phyloP scores from a whole-genome alignment of 306 rosid species.

The Vigna nakashimae region DNA sequence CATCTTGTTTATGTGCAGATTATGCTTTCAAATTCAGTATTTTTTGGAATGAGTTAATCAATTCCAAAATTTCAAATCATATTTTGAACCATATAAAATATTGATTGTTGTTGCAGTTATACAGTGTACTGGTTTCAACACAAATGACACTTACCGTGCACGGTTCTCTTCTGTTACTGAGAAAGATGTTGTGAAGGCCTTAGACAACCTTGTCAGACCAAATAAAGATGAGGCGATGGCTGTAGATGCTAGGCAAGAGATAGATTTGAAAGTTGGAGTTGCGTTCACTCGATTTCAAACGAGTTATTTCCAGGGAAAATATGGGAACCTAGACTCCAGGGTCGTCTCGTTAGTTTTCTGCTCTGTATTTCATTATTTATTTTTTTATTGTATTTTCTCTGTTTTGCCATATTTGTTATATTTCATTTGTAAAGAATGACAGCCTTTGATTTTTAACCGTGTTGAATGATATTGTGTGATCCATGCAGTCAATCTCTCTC shows the following conservation, averaged over 20 bases:
- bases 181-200: constrained; percentile 88
- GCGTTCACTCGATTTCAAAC: constrained; percentile 97
- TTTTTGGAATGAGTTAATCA: constrained; percentile 37
- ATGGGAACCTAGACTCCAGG: constrained; percentile 95
- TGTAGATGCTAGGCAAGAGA: constrained; percentile 98
- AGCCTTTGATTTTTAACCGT: neutral
- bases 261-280: constrained; percentile 99
- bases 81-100: constrained; percentile 37
- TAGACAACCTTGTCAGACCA: constrained; percentile 89
- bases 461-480: neutral
- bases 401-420: neutral
- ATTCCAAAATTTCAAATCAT: constrained; percentile 31
- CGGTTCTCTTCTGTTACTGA: constrained; percentile 93
- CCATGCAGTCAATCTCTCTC: neutral
- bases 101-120: constrained; percentile 72
- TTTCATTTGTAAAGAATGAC: neutral
- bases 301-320: constrained; percentile 88
- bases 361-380: constrained; percentile 29
- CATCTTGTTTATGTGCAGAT: constrained; percentile 20
- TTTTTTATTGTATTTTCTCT: constrained; percentile 26
- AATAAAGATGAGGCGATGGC: constrained; percentile 84
- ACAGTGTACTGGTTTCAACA: constrained; percentile 72
- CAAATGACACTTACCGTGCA: constrained; percentile 78
- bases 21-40: constrained; percentile 25
- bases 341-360: constrained; percentile 89